phyloP scores from a whole-genome alignment of 345 rosid genomes.

The Hypericum androsaemum region DNA sequence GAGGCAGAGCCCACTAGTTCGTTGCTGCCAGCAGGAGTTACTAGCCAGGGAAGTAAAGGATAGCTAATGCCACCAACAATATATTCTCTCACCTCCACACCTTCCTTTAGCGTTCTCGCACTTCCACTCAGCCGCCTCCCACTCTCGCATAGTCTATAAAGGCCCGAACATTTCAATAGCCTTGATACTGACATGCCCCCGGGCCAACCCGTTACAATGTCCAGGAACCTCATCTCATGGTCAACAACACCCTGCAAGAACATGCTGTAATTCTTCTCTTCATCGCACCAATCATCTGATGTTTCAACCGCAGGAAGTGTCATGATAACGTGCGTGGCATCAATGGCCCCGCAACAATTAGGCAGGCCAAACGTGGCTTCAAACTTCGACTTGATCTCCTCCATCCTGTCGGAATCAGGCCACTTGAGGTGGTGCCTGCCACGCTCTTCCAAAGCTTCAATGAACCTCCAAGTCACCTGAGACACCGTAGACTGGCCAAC shows the following conservation, averaged over 20 bases:
- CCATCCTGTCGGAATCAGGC: constrained; percentile 54
- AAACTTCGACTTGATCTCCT: constrained; percentile 60
- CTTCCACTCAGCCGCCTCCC: constrained; percentile 54
- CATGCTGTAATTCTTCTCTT: constrained; percentile 80
- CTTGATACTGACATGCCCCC: constrained; percentile 54
- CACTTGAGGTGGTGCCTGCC: constrained; percentile 81
- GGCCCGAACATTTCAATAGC: constrained; percentile 40
- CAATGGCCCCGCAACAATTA: constrained; percentile 86
- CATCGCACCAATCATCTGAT: constrained; percentile 93
- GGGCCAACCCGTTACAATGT: constrained; percentile 94
- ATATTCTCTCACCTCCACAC: constrained; percentile 48
- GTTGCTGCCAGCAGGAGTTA: constrained; percentile 51
- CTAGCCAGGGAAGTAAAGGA: constrained; percentile 88
- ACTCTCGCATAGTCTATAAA: constrained; percentile 59
- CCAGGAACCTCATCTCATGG: constrained; percentile 83
- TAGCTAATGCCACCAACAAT: constrained; percentile 70
- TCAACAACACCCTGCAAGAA: constrained; percentile 81
- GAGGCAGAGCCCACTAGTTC: constrained; percentile 25
- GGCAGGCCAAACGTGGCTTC: constrained; percentile 61
- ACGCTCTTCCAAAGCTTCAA: constrained; percentile 89
- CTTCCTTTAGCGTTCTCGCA: constrained; percentile 26
- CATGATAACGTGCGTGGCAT: constrained; percentile 82
- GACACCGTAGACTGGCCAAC: constrained; percentile 98
- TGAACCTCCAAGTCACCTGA: constrained; percentile 96
- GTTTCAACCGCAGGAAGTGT: constrained; percentile 89